Conservation (phyloP, 768 basidiomycete species). For the Astraeus odoratus region DNA sequence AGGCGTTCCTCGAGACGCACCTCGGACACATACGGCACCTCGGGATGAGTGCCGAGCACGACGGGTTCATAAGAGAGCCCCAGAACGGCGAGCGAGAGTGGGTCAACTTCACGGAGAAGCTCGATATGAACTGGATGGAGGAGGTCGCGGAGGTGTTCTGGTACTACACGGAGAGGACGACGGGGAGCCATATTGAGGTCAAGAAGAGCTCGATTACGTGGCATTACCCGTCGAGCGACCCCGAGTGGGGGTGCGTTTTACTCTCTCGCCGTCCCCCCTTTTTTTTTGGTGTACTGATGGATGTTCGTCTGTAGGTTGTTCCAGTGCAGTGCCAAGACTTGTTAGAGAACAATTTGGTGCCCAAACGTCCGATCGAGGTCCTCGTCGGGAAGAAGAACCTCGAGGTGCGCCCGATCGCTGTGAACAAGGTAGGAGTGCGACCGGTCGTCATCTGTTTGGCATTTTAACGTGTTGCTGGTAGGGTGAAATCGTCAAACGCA, state of each 20-base stretch:
- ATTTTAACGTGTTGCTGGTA: no score
- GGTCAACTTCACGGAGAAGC: constrained; percentile 80
- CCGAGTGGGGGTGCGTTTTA: constrained; percentile 94
- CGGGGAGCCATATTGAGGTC: constrained; percentile 91
- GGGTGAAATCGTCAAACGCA: constrained; percentile 95
- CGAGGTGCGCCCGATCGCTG: constrained; percentile 89
- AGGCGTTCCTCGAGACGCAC: constrained; percentile 85
- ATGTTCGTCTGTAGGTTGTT: constrained; percentile 46
- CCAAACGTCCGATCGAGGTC: constrained; percentile 93
- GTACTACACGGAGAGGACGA: constrained; percentile 96
- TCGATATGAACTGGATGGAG: constrained; percentile 97
- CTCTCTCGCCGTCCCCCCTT: not conserved
- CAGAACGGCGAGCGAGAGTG: constrained; percentile 49
- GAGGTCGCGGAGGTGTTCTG: constrained; percentile 95
- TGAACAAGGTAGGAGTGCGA: constrained; percentile 64
- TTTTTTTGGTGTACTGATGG: constrained; percentile 5
- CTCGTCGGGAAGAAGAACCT: constrained; percentile 98
- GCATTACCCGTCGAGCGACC: constrained; percentile 92
- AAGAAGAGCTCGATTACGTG: constrained; percentile 98
- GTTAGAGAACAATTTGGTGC: constrained; percentile 88
- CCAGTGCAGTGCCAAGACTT: constrained; percentile 96
- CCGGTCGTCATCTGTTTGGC: not conserved
- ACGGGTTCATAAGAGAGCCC: constrained; percentile 80
- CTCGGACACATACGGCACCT: constrained; percentile 77
- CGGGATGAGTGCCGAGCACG: constrained; percentile 95